Evolutionary conservation across 345 rosid genomes (phyloP).

Genomic region (Salix purpurea): DNA sequence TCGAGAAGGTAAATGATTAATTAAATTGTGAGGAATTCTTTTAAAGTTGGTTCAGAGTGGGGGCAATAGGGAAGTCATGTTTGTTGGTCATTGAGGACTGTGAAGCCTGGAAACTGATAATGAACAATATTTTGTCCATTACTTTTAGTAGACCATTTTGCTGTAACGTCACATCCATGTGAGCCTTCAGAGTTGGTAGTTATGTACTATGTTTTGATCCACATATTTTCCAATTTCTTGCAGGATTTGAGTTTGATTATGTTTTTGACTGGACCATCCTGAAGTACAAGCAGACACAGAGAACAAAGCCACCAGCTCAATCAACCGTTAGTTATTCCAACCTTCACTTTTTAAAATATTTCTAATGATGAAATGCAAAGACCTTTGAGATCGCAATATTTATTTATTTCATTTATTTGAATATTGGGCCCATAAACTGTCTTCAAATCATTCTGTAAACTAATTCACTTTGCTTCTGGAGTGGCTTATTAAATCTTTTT

Average conservation of each 20-base stretch:
- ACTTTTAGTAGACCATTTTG: background rate
- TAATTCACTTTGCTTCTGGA: background rate
- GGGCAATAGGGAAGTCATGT: background rate
- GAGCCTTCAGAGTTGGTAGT: background rate
- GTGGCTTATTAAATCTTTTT: background rate
- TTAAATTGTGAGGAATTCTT: background rate
- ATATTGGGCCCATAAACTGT: background rate
- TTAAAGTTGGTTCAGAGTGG: background rate
- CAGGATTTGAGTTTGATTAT: constrained; percentile 81
- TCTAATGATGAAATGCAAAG: background rate
- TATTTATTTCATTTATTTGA: background rate
- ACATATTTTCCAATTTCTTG: background rate
- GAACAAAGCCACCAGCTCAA: constrained; percentile 59
- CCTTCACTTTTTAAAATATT: background rate
- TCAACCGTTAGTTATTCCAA: constrained; percentile 40
- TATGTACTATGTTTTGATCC: background rate
- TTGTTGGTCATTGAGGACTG: background rate
- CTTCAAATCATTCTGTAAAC: background rate
- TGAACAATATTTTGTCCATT: background rate
- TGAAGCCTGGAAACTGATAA: background rate
- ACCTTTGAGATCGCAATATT: background rate
- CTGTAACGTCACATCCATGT: background rate
- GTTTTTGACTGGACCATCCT: constrained; percentile 95
- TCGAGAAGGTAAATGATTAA: constrained; percentile 54
- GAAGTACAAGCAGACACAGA: constrained; percentile 64